Evolutionary conservation across 106 monocot species (phyloP).

Genomic region (Hemerocallis citrina): DNA sequence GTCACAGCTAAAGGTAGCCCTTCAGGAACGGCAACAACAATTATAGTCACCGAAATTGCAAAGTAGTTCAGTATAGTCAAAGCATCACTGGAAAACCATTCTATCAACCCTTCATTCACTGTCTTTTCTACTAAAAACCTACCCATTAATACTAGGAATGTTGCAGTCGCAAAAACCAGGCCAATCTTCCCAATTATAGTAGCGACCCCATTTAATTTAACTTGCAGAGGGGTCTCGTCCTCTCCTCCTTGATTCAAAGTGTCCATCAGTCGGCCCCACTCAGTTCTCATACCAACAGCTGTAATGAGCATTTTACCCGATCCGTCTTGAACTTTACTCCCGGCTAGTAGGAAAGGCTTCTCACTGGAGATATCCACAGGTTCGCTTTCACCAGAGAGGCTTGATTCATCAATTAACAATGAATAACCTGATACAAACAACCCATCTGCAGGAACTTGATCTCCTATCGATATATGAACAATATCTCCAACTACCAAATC

Average conservation of each 20-base stretch:
- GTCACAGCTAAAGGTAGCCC: constrained; percentile 89
- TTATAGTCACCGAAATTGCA: constrained; percentile 77
- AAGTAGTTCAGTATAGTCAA: constrained; percentile 58
- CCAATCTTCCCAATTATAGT: constrained; percentile 89
- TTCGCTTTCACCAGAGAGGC: constrained; percentile 78
- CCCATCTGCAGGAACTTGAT: constrained; percentile 85
- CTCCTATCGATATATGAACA: constrained; percentile 77
- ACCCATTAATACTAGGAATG: constrained; percentile 50
- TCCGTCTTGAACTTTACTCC: constrained; percentile 84
- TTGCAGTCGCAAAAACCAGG: constrained; percentile 46
- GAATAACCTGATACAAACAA: constrained; percentile 59
- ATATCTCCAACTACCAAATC: constrained; percentile 80
- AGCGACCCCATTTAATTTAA: constrained; percentile 84
- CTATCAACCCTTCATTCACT: constrained; percentile 22
- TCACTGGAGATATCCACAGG: constrained; percentile 57
- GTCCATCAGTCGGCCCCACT: constrained; percentile 73
- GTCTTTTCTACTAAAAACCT: constrained; percentile 44
- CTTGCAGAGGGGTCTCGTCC: constrained; percentile 86
- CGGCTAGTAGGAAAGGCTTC: constrained; percentile 74
- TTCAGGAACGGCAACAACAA: constrained; percentile 93
- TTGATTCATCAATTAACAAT: constrained; percentile 70
- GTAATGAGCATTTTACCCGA: constrained; percentile 72
- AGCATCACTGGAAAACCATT: constrained; percentile 64
- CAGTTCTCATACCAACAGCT: constrained; percentile 80
- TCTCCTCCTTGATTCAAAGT: constrained; percentile 70